Base-by-base conservation (phyloP, 495 filamentous ascomycete species). In the Rostrohypoxylon terebratum region DNA sequence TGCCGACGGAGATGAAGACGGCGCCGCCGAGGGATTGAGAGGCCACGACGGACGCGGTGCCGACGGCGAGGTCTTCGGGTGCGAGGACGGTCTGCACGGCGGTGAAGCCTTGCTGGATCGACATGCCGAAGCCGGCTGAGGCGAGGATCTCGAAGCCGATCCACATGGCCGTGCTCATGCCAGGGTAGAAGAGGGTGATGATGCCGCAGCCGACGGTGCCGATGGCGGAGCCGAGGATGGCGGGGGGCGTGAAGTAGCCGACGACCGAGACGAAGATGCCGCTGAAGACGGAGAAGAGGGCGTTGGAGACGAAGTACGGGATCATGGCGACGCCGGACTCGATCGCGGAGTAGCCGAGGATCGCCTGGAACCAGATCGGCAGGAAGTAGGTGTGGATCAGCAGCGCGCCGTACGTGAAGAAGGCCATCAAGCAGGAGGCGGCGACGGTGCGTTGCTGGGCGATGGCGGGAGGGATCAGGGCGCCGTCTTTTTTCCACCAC, bases 291-390 rank as follows among this genome's bases (percentile, higher is more conserved):
- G 87, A 87, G 51, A 85, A 78, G 6, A 92, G 59, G 4, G 90
- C 86, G 13, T 90, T 81, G 10, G 78, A 76, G 5, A 93, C 82
- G 59, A 94, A 86, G 71, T 89, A 80, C 0, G 92, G 92, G 9
- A 94, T 81, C 54, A 87, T 90, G 74, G 86, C 86, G 70, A 93
- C 88, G 11, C 92, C 92, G 3, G 90, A 90, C 36, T 87, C 82
- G 6, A 87, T 85, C n/a, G 92, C 87, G 0, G 84, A 81, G 31
- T 86, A 87, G 50, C 84, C 86, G 68, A 92, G 90, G 76, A 94
- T 88, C 4, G 91, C 90, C 73, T 95, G 92, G 83, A 96, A 94
- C 90, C 89, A 96, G 71, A 94, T 90, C 0, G 93, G 92, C 7
- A 94, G 80, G 81, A 90, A 88, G 36, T 87, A 91, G 21, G 88